These are phyloP conservation scores for Suillus ampliporus DNA, from an alignment of 768 basidiomycete genomes.

Conservation along the genomic window DNA sequence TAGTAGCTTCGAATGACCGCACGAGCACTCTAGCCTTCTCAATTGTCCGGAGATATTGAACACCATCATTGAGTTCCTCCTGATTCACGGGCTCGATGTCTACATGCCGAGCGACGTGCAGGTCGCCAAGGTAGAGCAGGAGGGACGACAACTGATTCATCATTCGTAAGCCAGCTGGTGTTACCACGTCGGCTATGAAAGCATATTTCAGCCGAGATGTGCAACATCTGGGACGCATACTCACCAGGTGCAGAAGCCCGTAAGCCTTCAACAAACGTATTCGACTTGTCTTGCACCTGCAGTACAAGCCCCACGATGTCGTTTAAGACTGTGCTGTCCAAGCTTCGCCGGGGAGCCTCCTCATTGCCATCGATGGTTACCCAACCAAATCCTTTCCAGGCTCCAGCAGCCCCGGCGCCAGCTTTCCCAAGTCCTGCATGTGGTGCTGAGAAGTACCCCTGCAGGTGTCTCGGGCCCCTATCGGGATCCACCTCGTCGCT, in stretches of 20 bases:
- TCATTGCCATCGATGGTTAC: constrained; percentile 41
- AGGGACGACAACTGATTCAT: constrained; percentile 47
- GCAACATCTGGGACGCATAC: background rate
- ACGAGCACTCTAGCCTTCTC: constrained; percentile 52
- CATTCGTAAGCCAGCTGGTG: constrained; percentile 37
- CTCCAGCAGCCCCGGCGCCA: constrained; percentile 56
- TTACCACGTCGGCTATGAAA: constrained; percentile 28
- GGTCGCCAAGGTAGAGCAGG: constrained; percentile 47
- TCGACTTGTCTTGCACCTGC: constrained; percentile 37
- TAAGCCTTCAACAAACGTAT: constrained; percentile 23
- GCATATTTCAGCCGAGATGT: background rate
- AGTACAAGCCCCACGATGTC: constrained; percentile 36
- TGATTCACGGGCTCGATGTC: constrained; percentile 52
- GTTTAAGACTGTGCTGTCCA: constrained; percentile 36
- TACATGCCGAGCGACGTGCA: constrained; percentile 57
- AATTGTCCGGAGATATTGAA: constrained; percentile 46
- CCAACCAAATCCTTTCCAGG: constrained; percentile 63
- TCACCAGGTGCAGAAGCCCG: constrained; percentile 29
- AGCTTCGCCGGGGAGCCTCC: constrained; percentile 32
- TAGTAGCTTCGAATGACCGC: constrained; percentile 51
- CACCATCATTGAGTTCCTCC: constrained; percentile 39
- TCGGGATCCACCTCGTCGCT: constrained; percentile 24
- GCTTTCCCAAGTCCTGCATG: constrained; percentile 47
- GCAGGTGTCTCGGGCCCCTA: constrained; percentile 39
- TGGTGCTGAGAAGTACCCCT: constrained; percentile 42